Base-by-base conservation (phyloP, 192 early-diverging fungal genomes). In the Umbelopsis vinacea region DNA sequence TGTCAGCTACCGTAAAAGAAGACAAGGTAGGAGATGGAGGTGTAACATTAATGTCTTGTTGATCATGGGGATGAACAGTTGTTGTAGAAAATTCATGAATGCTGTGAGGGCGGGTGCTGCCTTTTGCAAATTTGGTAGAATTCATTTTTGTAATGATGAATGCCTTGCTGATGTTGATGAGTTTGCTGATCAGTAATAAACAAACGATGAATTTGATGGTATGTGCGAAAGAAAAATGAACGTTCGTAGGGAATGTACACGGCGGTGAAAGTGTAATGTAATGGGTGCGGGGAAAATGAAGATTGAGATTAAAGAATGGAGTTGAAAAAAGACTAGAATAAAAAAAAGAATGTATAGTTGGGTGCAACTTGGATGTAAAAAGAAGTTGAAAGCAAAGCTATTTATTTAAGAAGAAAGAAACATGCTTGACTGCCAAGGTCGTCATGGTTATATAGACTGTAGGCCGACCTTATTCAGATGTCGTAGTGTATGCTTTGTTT, bases 391-490 rank as follows among this genome's bases (percentile, higher is more conserved):
- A 54, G 26, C 11, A 7, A 43, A 43, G 40, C 11, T 43, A 43
- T 43, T 7, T 43, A 29, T 43, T 43, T 43, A 43, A 43, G 40
- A 50, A 50, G 48, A 17, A 17, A 50, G n/a, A 0, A 21, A 29
- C 15, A 15, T 50, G 6, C 9, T n/a, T n/a, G 9, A n/a, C n/a
- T 17, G 48, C 48, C 48, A 50, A n/a, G 48, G n/a, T 50, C 19
- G 48, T 50, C 57, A 63, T 14, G 17, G 33, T 63, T 63, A 63
- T 63, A 63, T 63, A 63, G 57, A 12, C 29, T 63, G 26, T 63
- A 38, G 35, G 6, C 29, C 57, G 26, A 37, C 26, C 33, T 50
- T 50, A 50, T 50, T 50, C 48, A 50, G 48, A 50, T 35, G 57
- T 63, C 57, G 26, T 35, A 63, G 26, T 37, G 57, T 17, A 37